phyloP scores from a whole-genome alignment of 202 grass and related monocot species.

The Bolboschoenoplectus hybrid region DNA sequence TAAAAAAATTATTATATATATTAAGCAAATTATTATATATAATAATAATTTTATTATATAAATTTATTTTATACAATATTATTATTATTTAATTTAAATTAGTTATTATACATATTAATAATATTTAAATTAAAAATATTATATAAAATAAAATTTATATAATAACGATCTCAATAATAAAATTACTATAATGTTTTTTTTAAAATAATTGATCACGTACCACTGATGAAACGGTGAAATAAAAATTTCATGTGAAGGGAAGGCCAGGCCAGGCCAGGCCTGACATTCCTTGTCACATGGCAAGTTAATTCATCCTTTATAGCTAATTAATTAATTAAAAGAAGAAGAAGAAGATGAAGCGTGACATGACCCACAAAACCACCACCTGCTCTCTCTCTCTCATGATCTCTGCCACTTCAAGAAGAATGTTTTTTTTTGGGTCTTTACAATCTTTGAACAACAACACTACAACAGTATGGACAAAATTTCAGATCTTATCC shows the following conservation, averaged over 20 bases:
- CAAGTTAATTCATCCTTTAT: background rate
- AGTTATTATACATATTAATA: too few relatives aligned
- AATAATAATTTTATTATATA: too few relatives aligned
- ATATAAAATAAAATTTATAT: too few relatives aligned
- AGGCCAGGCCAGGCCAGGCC: too few relatives aligned
- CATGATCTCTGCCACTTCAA: conserved; percentile 12
- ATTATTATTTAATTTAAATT: too few relatives aligned
- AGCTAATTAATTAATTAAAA: background rate
- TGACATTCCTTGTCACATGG: background rate
- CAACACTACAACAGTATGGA: background rate
- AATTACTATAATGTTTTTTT: too few relatives aligned
- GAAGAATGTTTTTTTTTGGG: conserved; percentile 16
- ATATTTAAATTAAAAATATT: too few relatives aligned
- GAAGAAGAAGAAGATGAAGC: background rate
- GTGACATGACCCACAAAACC: background rate
- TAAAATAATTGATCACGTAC: background rate
- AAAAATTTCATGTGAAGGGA: background rate
- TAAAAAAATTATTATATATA: too few relatives aligned
- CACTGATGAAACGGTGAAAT: background rate
- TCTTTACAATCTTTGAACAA: conserved; percentile 26
- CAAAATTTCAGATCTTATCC: conserved; percentile 32
- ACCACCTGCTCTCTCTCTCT: background rate
- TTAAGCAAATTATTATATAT: too few relatives aligned
- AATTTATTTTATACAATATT: too few relatives aligned
- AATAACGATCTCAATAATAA: too few relatives aligned